Base-by-base conservation (phyloP, 1,139 yeast genomes). In the Hyphopichia fennica region DNA sequence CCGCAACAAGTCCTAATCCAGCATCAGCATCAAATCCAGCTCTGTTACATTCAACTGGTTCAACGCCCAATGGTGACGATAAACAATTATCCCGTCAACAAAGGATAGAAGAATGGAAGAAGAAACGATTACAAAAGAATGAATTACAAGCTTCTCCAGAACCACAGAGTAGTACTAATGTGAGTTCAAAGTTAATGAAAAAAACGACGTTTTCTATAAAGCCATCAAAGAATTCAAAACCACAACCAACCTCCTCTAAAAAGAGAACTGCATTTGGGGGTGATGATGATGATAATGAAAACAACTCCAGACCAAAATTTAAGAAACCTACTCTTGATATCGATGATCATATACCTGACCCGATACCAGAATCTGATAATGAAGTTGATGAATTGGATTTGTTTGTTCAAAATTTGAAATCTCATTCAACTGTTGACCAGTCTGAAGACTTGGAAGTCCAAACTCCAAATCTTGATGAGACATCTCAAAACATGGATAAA, bases 41-140 rank as follows among this genome's bases (percentile, higher is more conserved):
- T 22, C 25, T 10, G 10, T 22, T n/a, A n/a, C n/a, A n/a, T n/a
- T n/a, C 25, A 10, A 7, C 25, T 22, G 25, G 25, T 22, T 7
- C 10, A 22, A 22, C 9, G 7, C 10, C 25, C 10, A 22, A 7
- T 7, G 15, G 14, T 9, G 43, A 45, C 13, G 54, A 47, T 11
- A 53, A 52, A 27, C 52, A 53, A 45, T 53, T 53, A 41, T 38
- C 44, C 15, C 54, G 67, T 7, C 66, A 63, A 36, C 59, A 60
- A 45, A 48, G 70, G 33, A 57, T 72, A 3, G 76, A 71, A 42
- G 71, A 69, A 43, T 71, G 77, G 77, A 72, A 70, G 43, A 48
- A 47, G 53, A 53, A 53, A 58, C 60, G 50, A 48, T 49, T 52
- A 27, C 52, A 49, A 27, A 45, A 49, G 29, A 41, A 41, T 22